phyloP scores from a whole-genome alignment of 768 basidiomycete species.

The Pseudohyphozyma bogoriensis region DNA sequence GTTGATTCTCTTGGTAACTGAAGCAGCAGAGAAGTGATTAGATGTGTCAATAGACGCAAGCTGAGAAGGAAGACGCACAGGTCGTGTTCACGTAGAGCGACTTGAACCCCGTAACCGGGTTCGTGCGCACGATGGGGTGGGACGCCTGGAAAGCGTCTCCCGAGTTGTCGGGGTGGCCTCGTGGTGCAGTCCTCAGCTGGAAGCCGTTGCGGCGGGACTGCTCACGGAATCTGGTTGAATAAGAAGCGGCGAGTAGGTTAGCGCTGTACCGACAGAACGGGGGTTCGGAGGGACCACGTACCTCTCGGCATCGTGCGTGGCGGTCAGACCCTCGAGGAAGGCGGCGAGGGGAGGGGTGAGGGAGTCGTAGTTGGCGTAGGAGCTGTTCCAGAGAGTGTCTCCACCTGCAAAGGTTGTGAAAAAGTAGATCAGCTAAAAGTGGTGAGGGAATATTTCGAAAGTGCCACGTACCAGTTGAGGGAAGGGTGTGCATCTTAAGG shows the following conservation, averaged over 20 bases:
- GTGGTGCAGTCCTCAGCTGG: slow-evolving; percentile 32
- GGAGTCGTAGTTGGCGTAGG: slow-evolving; percentile 35
- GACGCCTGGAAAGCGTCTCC: slow-evolving; percentile 36
- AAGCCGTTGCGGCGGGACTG: slow-evolving; percentile 34
- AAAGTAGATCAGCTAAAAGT: neutral
- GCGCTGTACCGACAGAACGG: too few relatives aligned
- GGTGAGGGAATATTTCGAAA: too few relatives aligned
- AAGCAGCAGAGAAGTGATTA: neutral
- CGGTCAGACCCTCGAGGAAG: slow-evolving; percentile 37
- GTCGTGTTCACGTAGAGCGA: slow-evolving; percentile 25
- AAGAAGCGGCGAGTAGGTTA: too few relatives aligned
- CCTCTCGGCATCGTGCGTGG: slow-evolving; percentile 37
- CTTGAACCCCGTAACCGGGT: slow-evolving; percentile 32
- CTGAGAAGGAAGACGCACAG: slow-evolving; percentile 15
- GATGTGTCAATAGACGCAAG: neutral
- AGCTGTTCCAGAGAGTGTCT: slow-evolving; percentile 33
- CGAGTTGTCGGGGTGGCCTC: slow-evolving; percentile 37
- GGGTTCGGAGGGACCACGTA: too few relatives aligned
- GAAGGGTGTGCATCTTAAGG: slow-evolving; percentile 38
- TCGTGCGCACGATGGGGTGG: slow-evolving; percentile 39
- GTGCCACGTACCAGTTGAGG: slow-evolving; percentile 22
- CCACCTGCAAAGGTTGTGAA: neutral
- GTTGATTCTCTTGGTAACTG: slow-evolving; percentile 26
- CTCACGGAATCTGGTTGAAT: slow-evolving; percentile 36
- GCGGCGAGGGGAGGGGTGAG: slow-evolving; percentile 34